Conservation (phyloP, 768 basidiomycete genomes). For the Lactarius trivialis region DNA sequence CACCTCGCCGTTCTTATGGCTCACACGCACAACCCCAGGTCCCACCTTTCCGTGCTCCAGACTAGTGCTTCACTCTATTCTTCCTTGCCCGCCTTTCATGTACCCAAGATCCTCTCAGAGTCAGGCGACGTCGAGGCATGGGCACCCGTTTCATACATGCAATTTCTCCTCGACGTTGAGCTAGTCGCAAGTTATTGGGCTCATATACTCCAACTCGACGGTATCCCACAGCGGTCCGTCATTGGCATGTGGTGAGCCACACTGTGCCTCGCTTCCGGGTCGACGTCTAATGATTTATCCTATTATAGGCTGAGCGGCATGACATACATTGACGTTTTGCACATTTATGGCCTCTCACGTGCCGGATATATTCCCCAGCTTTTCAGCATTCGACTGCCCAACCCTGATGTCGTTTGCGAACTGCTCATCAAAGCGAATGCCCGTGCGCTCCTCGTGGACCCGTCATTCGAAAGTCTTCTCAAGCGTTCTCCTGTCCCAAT, state of each 20-base stretch:
- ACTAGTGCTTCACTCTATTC: conserved; percentile 46
- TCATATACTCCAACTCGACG: conserved; percentile 38
- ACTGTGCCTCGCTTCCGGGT: conserved; percentile 5
- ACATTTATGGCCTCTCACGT: conserved; percentile 68
- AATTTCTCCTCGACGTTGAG: conserved; percentile 63
- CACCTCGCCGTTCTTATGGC: conserved; percentile 15
- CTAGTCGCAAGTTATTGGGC: conserved; percentile 60
- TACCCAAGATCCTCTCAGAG: conserved; percentile 42
- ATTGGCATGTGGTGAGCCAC: conserved; percentile 62
- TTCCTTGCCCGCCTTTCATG: conserved; percentile 50
- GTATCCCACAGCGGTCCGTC: conserved; percentile 49
- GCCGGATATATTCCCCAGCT: conserved; percentile 75
- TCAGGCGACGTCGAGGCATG: conserved; percentile 44
- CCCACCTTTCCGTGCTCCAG: conserved; percentile 62
- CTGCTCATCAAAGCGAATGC: conserved; percentile 57
- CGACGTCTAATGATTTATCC: conserved; percentile 7
- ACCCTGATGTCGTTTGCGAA: conserved; percentile 63
- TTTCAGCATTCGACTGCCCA: conserved; percentile 72
- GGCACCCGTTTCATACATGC: conserved; percentile 54
- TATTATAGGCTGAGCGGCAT: conserved; percentile 60
- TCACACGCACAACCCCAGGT: conserved; percentile 22
- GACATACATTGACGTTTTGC: conserved; percentile 62
- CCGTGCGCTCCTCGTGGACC: conserved; percentile 57
- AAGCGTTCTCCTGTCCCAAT: conserved; percentile 43
- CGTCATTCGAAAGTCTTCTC: conserved; percentile 43